Evolutionary conservation across 495 filamentous ascomycete genomes (phyloP), one percentile per base, ranked within the genome.

Genomic region (Talaromyces borbonicus): DNA sequence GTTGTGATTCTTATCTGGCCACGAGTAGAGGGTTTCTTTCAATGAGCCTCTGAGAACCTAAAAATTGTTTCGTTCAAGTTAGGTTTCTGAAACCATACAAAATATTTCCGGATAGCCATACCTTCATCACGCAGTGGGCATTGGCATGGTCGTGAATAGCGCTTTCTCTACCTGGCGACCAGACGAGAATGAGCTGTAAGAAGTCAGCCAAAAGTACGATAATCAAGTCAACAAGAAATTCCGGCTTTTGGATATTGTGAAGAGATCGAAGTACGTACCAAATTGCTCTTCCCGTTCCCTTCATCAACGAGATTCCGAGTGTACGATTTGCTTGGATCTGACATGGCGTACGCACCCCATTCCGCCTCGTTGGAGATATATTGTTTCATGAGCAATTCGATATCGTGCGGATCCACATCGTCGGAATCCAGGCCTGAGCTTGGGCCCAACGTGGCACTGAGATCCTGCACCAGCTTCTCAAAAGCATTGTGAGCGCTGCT

Each of bases 221-320:
- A n/a, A 35, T 15, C 8, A n/a, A 20, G 23, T 59, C 55, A 22
- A 46, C 44, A 49, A 4, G 23, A n/a, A n/a, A 18, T 12, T 16
- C 20, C n/a, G 4, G 11, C 9, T 40, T 41, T 12, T 25, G 16
- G 16, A 24, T 23, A 8, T 9, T 11, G 19, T 19, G n/a, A 11
- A 38, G 2, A 16, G 3, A 26, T 7, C 19, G 22, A 47, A 20
- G n/a, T 31, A 58, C 78, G 55, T 72, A 90, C 85, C 50, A 96
- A 58, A 58, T 95, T 95, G 59, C 84, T 83, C 59, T 90, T 94
- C 20, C 88, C 89, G 57, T 94, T 95, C 3, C 89, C 86, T 56
- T 85, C 79, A 53, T 95, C 86, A 15, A 95, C 87, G 23, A 95
- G 71, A 54, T 96, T 96, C 43, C 90, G 64, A 1, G 90, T 95